phyloP scores from a whole-genome alignment of 1,284 basidiomycete species.

The Ustilago loliicola region DNA sequence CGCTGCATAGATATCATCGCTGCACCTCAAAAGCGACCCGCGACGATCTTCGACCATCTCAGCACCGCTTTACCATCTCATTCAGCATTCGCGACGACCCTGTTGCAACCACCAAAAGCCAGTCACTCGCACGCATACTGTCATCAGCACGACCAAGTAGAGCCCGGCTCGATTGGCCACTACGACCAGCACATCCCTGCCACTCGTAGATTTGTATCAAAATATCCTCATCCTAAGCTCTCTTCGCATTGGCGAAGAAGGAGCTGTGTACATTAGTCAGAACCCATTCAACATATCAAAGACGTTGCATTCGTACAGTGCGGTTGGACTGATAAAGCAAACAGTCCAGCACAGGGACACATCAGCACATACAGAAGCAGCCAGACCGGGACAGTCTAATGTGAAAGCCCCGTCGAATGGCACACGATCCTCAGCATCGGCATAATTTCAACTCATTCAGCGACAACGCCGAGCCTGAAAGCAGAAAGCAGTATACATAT shows the following conservation, averaged over 20 bases:
- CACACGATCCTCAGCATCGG: neutral
- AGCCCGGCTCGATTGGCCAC: neutral
- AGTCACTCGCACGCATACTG: neutral
- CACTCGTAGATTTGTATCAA: conserved; percentile 14
- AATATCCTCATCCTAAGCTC: conserved; percentile 2
- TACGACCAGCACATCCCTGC: neutral
- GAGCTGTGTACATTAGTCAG: conserved; percentile 28
- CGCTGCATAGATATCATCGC: neutral
- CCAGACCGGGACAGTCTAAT: neutral
- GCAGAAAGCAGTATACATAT: conserved; percentile 5
- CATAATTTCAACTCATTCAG: neutral
- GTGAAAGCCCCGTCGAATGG: neutral
- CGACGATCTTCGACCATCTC: neutral
- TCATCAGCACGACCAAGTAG: neutral
- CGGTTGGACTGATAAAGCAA: neutral
- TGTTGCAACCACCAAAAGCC: neutral
- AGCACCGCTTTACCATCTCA: neutral
- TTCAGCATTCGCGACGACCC: neutral
- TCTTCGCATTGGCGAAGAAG: neutral
- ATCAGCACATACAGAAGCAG: neutral
- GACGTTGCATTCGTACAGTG: neutral
- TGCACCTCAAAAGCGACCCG: neutral
- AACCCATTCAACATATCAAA: conserved; percentile 1
- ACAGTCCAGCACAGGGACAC: neutral
- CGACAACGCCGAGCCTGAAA: neutral